Conservation (phyloP, 2,329 filamentous ascomycete genomes). For the Botrytis galanthina region DNA sequence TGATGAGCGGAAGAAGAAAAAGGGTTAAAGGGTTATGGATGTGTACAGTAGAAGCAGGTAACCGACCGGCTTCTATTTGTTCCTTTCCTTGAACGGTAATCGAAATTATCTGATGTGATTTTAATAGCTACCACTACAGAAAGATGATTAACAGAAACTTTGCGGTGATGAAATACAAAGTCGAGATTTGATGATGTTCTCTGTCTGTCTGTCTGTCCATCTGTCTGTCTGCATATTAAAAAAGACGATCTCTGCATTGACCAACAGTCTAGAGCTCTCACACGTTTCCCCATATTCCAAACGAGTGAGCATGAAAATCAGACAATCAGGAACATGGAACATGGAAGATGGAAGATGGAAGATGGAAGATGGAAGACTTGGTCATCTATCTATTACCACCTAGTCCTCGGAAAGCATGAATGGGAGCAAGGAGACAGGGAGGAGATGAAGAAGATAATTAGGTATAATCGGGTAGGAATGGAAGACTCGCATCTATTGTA, state of each 20-base stretch:
- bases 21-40: background rate
- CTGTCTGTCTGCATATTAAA: background rate
- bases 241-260: background rate
- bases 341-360: background rate
- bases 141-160: too few relatives aligned
- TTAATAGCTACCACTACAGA: background rate
- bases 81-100: background rate
- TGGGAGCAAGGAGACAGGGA: background rate
- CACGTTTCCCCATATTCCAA: slow-evolving; percentile 1
- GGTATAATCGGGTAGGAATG: background rate
- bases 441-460: background rate
- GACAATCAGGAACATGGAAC: background rate
- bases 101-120: background rate
- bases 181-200: background rate
- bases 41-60: background rate
- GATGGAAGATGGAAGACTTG: background rate
- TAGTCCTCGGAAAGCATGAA: background rate
- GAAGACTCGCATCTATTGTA: background rate
- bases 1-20: background rate
- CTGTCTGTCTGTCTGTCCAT: too few relatives aligned
- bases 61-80: background rate
- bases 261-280: background rate
- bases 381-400: background rate
- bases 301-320: background rate
- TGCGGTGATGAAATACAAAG: background rate